Conservation (phyloP, 176 grass and related monocot genomes). For the Rhipidocladum racemiflorum region DNA sequence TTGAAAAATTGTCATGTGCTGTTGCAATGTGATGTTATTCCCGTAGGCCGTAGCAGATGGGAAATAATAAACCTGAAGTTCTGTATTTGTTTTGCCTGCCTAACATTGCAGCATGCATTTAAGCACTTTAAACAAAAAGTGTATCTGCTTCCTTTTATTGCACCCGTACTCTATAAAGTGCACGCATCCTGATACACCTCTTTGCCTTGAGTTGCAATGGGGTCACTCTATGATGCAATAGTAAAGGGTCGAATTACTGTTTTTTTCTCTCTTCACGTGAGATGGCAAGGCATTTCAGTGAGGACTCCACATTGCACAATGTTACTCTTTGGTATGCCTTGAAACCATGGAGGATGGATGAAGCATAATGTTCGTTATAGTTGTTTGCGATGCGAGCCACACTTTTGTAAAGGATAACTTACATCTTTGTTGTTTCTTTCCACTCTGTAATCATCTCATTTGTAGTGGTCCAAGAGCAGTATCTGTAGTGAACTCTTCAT, state of each 20-base stretch:
- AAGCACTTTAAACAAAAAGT: neutral
- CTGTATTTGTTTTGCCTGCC: neutral
- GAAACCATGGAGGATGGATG: neutral
- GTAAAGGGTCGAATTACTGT: constrained; percentile 35
- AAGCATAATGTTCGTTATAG: neutral
- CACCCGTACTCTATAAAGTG: neutral
- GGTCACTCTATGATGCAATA: constrained; percentile 85
- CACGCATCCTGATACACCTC: constrained; percentile 87
- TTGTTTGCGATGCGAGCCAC: neutral
- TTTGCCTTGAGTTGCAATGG: constrained; percentile 49
- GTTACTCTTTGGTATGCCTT: neutral
- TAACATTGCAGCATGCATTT: neutral
- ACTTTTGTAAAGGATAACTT: neutral
- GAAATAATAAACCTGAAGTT: neutral
- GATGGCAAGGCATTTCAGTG: constrained; percentile 33
- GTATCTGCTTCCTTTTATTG: neutral
- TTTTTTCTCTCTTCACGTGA: constrained; percentile 41
- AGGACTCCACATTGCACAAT: constrained; percentile 35
- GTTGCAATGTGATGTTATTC: neutral
- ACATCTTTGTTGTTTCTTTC: neutral
- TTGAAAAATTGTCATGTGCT: constrained; percentile 12
- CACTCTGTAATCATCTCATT: neutral
- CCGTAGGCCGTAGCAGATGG: neutral
- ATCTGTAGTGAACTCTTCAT: constrained; percentile 77
- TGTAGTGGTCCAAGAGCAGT: constrained; percentile 86